Base-by-base conservation (phyloP, 2,329 filamentous ascomycete genomes). In the Dendryphion nanum region DNA sequence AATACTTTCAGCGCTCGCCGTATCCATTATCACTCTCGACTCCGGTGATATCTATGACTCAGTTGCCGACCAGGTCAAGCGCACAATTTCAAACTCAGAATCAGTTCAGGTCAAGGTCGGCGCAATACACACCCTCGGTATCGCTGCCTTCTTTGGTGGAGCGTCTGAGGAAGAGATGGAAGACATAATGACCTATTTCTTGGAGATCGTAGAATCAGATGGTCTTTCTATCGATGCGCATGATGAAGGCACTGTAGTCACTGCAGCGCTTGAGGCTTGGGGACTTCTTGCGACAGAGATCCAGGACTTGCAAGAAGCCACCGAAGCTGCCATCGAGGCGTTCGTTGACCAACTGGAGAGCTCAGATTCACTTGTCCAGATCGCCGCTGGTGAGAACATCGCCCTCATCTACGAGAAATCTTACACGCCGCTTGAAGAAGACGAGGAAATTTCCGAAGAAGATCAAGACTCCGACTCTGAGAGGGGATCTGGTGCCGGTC, bases 311-410 rank as follows among this genome's bases (percentile, higher is more conserved):
- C 81, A 86, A 50, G 76, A 78, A 13, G 75, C 82, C 43, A 87
- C 84, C 20, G 82, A 88, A 47, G 69, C 79, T 18, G 84, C 86
- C 13, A 78, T 93, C 53, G 85, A 93, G 37, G 82, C 84, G 2
- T 89, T 95, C 51, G 82, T 87, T 29, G 89, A 95, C 33, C 89
- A 95, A 64, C 82, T 95, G 14, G 82, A 90, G 42, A 89, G 85
- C 60, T 75, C 75, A 20, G 82, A 89, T 41, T 71, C 81, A 1
- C 72, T 77, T 6, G 86, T 95, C 1, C 87, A 93, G 55, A 81
- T 88, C 31, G 81, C 84, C 3, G 85, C 88, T 0, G 88, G 85
- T 3, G 79, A 85, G 56, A 87, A 87, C 61, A 89, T 95, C 42
- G 89, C 89, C 1, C 72, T 94, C 7, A 73, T 95, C 8, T 91